phyloP scores from a whole-genome alignment of 2,329 filamentous ascomycete species.

The Alternaria triticimaculans region DNA sequence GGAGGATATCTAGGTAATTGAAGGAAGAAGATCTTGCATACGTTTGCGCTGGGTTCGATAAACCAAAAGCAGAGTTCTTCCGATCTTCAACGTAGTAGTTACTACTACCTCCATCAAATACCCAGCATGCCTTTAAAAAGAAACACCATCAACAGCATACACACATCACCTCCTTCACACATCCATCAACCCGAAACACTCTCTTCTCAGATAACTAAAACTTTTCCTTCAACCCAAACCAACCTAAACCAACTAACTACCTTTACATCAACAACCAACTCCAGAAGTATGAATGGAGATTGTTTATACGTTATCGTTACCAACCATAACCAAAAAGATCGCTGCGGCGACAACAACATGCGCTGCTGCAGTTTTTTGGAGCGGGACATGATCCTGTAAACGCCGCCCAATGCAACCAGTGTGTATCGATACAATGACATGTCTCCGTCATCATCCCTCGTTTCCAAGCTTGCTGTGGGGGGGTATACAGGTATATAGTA shows the following conservation, averaged over 20 bases:
- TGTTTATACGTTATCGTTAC: background rate
- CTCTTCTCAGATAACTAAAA: background rate
- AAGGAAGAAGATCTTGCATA: background rate
- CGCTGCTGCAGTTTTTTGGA: background rate
- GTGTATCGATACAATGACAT: slow-evolving; percentile 17
- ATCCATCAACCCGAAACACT: background rate
- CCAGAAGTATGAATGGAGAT: background rate
- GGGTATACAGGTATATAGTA: slow-evolving; percentile 26
- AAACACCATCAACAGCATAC: background rate
- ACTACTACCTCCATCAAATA: background rate
- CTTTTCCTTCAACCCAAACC: background rate
- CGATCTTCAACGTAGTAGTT: background rate
- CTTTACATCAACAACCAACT: background rate
- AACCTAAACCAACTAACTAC: background rate
- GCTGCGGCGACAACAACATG: background rate
- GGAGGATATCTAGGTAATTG: background rate
- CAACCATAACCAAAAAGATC: background rate
- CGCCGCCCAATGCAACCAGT: slow-evolving; percentile 15
- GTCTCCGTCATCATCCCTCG: background rate
- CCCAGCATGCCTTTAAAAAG: background rate
- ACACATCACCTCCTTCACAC: rapidly evolving
- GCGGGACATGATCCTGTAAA: background rate
- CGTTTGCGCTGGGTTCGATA: background rate
- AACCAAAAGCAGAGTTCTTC: background rate
- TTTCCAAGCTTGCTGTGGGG: slow-evolving; percentile 1